Conservation (phyloP, 176 grass and related monocot species). For the Carex pumila region DNA sequence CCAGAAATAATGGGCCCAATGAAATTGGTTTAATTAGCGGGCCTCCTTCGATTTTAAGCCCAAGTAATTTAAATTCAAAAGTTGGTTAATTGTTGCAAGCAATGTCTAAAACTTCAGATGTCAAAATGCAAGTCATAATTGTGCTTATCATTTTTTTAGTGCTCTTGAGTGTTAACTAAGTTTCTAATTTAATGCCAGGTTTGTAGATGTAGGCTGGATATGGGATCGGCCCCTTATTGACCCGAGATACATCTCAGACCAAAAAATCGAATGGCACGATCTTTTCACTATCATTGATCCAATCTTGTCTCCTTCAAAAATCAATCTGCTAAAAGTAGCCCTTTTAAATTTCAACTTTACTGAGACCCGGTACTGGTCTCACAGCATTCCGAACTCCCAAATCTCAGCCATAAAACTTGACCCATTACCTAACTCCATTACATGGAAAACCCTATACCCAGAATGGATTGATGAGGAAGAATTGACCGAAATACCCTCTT, state of each 20-base stretch:
- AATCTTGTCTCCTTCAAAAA: conserved; percentile 29
- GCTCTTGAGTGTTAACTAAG: not conserved
- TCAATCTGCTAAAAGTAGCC: conserved; percentile 44
- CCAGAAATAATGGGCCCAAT: not conserved
- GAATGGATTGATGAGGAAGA: conserved; percentile 99
- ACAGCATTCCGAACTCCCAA: conserved; percentile 56
- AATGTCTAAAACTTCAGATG: not conserved
- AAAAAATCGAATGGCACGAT: conserved; percentile 49
- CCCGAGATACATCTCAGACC: conserved; percentile 61
- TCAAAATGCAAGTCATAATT: not conserved
- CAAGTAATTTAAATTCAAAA: not conserved
- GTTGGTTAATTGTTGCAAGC: not conserved
- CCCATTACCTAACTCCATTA: conserved; percentile 52
- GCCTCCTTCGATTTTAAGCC: not conserved
- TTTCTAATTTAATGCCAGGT: conserved; percentile 32
- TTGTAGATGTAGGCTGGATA: conserved; percentile 78
- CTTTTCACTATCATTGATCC: conserved; percentile 36
- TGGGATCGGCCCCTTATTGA: conserved; percentile 62
- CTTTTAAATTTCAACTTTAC: conserved; percentile 79
- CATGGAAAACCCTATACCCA: conserved; percentile 73
- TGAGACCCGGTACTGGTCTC: conserved; percentile 50
- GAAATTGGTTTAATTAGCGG: not conserved
- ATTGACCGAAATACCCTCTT: conserved; percentile 75
- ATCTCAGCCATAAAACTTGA: conserved; percentile 54
- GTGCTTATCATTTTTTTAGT: conserved; percentile 7